Evolutionary conservation across 805 yeast genomes (phyloP), one percentile per base, ranked within the genome.

Genomic region (Scheffersomyces lignosus): DNA sequence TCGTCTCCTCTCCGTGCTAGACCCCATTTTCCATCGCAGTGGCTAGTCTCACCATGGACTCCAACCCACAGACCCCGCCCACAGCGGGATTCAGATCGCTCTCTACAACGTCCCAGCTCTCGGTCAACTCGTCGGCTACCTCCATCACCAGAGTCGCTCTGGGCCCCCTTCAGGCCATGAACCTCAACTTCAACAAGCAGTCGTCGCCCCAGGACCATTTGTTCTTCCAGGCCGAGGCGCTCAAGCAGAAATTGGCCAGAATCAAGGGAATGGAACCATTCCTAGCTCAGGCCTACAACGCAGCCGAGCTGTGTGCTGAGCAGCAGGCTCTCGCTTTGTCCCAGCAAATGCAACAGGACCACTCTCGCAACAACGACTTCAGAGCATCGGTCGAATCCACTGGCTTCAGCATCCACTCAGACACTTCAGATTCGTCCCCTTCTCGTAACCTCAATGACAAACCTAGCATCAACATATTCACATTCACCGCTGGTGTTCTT

Each of bases 401-500:
- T 9, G 66, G 67, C 20, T 60, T 65, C 38, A 58, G 66, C 23
- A 58, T 64, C 28, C 60, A 60, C 38, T 64, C 68, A 40, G 70
- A 63, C 46, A 48, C 49, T 30, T 54, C 62, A 2, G 45, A 48
- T 6, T 40, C 51, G 6, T 51, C 56, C 64, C 8, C 50, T 53
- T 2, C 44, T 7, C 36, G 36, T 23, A 22, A 23, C 18, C 6
- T 36, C 16, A 27, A 28, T 15, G 41, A 47, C 40, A 29, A 54
- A 45, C 41, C 54, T 41, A 41, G 42, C 37, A 71, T 62, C 45
- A 70, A 71, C 37, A 56, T 77, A 30, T 67, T 66, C 51, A 86
- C 88, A 4, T 86, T 79, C 61, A 78, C 84, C 32, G 85, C 84
- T 42, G 95, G 95, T 18, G 81, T 83, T 12, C 70, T 82, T 29